Evolutionary conservation across 2,329 filamentous ascomycete genomes (phyloP).

Genomic region (Aspergillus latus): DNA sequence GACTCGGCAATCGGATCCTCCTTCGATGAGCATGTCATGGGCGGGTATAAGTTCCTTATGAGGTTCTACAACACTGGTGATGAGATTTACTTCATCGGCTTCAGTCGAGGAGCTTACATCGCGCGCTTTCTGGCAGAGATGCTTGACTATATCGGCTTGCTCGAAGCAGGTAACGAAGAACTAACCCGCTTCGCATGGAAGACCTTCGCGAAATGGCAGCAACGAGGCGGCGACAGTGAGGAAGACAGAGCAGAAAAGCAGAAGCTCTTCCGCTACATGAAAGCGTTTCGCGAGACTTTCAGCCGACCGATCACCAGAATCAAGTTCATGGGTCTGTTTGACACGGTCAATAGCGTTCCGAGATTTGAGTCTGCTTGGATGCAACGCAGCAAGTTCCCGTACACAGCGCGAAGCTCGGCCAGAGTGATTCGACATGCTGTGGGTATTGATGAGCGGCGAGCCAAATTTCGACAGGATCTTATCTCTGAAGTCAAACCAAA

Average conservation of each 20-base stretch:
- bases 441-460: conserved; percentile 58
- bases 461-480: conserved; percentile 59
- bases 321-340: conserved; percentile 74
- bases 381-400: conserved; percentile 73
- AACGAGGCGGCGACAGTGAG: conserved; percentile 27
- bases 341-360: conserved; percentile 78
- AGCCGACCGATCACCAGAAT: conserved; percentile 71
- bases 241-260: conserved; percentile 29
- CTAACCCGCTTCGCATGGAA: conserved; percentile 82
- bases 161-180: conserved; percentile 81
- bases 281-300: conserved; percentile 76
- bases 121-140: conserved; percentile 77
- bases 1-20: conserved; percentile 78
- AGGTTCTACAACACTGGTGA: conserved; percentile 63
- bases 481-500: conserved; percentile 48
- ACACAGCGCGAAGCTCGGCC: conserved; percentile 55
- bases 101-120: conserved; percentile 71
- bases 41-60: conserved; percentile 78
- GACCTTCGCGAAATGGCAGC: conserved; percentile 46
- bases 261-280: conserved; percentile 72
- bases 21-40: conserved; percentile 80
- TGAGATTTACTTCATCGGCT: conserved; percentile 70
- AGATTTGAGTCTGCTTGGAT: conserved; percentile 71
- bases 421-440: conserved; percentile 59
- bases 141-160: conserved; percentile 77